Evolutionary conservation across 345 rosid species (phyloP), one percentile per base, ranked within the genome.

Genomic region (sweet orange (Citrus sinensis)): DNA sequence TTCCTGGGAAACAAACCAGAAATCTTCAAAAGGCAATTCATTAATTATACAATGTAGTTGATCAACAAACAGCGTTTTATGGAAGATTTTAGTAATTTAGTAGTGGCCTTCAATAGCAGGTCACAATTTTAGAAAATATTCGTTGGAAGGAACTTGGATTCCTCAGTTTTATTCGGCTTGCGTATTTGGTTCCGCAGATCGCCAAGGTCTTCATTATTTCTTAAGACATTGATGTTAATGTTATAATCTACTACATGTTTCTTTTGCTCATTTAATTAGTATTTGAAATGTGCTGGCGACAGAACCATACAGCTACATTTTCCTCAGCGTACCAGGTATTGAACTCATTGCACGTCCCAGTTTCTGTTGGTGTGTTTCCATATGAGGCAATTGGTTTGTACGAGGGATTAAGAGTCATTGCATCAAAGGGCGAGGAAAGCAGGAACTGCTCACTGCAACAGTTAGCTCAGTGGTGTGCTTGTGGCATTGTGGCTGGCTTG

Each of bases 381-480:
- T 81, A 79, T 32, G 81, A 85, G 66, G 89, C 89, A 55, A 39
- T 83, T 30, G 71, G 86, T 74, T 76, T 86, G 75, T 86, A 83
- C 75, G 82, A 80, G 71, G 88, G 91, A 19, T 64, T 27, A 11
- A 80, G 85, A 85, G 82, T 79, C 25, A 85, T 85, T n/a, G 70
- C 87, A 1, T 86, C 88, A 3, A 83, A 73, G 73, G 91, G 86
- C 75, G 85, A 88, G 24, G 76, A 70, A 46, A 81, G 75, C 67
- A 74, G 74, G 24, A 73, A 74, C 60, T 86, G 80, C 78, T 64
- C 6, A 40, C 67, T 67, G 11, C 46, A 6, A 1, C 82, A 82
- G 54, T 77, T 86, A 1, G 37, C 67, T 60, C 9, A 68, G 8
- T 83, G 79, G 62, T 76, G 75, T 27, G 70, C 55, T n/a, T 74